Conservation (phyloP, 495 filamentous ascomycete species). For the Chlorociboria aeruginascens region DNA sequence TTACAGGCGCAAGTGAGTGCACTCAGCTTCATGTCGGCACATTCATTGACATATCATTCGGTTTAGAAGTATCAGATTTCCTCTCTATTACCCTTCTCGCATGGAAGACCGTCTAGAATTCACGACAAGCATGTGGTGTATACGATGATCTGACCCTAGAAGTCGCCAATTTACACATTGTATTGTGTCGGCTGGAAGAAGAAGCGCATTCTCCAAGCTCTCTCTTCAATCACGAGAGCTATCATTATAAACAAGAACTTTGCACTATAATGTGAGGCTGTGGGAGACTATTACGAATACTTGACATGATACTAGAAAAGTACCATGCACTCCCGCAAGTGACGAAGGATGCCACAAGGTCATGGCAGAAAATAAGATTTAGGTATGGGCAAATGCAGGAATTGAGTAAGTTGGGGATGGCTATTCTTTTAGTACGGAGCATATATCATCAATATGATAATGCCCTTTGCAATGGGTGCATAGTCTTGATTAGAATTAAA, state of each 20-base stretch:
- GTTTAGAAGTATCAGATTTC: constrained; percentile 11
- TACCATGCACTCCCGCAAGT: background rate
- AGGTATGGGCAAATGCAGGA: background rate
- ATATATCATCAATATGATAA: too few species aligned
- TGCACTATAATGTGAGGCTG: background rate
- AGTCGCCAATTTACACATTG: constrained; percentile 6
- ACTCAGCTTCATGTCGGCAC: too few species aligned
- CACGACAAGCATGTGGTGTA: constrained; percentile 12
- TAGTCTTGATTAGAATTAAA: too few species aligned
- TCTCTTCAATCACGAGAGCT: background rate
- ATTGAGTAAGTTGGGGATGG: background rate
- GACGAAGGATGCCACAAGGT: background rate
- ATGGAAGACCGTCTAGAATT: constrained; percentile 5
- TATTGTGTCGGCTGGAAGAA: constrained; percentile 4
- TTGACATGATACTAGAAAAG: constrained; percentile 2
- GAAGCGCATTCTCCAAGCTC: constrained; percentile 8
- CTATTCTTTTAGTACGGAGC: too few species aligned
- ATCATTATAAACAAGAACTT: constrained; percentile 1
- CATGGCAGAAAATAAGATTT: constrained; percentile 1
- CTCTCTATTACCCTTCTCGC: constrained; percentile 8
- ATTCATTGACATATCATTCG: constrained; percentile 16
- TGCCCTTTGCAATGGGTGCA: too few species aligned
- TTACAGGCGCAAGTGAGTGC: too few species aligned
- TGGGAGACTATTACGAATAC: background rate
- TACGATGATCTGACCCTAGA: constrained; percentile 16